Percentiles rank a stretch among this genome's conserved stretches.
phyloP scores from a whole-genome alignment of 2,329 filamentous ascomycete genomes.

The Chaetomiaceae sp. region DNA sequence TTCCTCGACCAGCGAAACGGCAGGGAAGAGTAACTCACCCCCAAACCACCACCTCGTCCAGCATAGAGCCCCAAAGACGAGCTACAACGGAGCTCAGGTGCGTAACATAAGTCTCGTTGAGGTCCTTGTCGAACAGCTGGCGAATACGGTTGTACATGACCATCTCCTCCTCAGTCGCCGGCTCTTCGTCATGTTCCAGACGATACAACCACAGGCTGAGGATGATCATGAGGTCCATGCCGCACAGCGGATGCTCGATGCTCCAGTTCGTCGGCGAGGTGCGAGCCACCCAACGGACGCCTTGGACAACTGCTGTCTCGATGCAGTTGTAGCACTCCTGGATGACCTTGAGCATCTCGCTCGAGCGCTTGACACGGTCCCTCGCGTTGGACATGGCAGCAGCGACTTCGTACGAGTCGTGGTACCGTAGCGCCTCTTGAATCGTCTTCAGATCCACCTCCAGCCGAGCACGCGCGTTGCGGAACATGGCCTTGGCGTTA shows the following conservation, averaged over 20 bases:
- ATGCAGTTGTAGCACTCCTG: constrained; percentile 97
- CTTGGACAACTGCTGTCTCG: constrained; percentile 89
- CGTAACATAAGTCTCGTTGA: constrained; percentile 72
- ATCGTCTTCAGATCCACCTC: constrained; percentile 95
- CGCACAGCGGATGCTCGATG: constrained; percentile 93
- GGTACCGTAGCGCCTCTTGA: constrained; percentile 93
- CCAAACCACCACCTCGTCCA: constrained; percentile 98
- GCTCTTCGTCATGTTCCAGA: constrained; percentile 97
- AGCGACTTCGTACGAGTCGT: constrained; percentile 94
- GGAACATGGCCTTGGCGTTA: constrained; percentile 96
- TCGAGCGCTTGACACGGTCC: constrained; percentile 88
- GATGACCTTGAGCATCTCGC: constrained; percentile 98
- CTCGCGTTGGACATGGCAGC: constrained; percentile 93
- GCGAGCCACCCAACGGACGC: constrained; percentile 95
- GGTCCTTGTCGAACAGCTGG: constrained; percentile 84
- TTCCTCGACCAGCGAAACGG: constrained; percentile 1
- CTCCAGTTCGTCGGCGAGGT: constrained; percentile 99
- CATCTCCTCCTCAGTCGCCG: constrained; percentile 75
- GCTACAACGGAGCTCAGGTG: constrained; percentile 95
- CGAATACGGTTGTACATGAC: constrained; percentile 91
- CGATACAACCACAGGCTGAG: constrained; percentile 97
- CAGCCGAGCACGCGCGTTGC: constrained; percentile 85
- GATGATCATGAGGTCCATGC: constrained; percentile 95
- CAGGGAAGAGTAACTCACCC: constrained; percentile 63
- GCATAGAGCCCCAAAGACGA: constrained; percentile 93